Evolutionary conservation across 495 filamentous ascomycete species (phyloP), one percentile per base, ranked within the genome.

Genomic region (Paragyromitra xinjiangensis): DNA sequence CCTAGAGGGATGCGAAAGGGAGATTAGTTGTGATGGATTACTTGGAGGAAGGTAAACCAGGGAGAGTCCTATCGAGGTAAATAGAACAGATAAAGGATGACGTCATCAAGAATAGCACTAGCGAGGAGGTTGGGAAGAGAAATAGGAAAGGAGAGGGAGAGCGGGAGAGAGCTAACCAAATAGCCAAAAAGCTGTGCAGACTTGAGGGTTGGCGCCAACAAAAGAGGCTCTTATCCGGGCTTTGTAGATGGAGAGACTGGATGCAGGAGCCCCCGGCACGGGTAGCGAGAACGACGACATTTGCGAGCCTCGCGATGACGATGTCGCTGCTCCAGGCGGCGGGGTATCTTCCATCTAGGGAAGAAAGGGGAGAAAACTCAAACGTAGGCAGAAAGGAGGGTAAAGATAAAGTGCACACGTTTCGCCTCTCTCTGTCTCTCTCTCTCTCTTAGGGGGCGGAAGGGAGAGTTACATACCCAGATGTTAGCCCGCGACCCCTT

Each of bases 111-210:
- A 12, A 24, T 29, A 63, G 56, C 26, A 37, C 44, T 51, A 50
- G 44, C 14, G 11, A 45, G 64, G 40, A 48, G n/a, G 50, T 9
- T 53, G 56, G 44, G 42, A 42, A 5, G 26, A 48, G 19, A n/a
- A 6, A 65, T 3, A 48, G 34, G 29, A 44, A 19, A 42, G 50
- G 48, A 44, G 37, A 40, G 45, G 22, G 24, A 55, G 34, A 29
- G 19, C 19, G 55, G 53, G 37, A 26, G 73, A 48, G 26, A 45
- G 81, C 86, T 73, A 85, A 97, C 94, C 94, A 81, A 97, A 96
- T 9, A 97, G 87, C 94, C 93, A 97, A 80, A 99, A 99, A 44
- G 95, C 93, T 56, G 89, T 71, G 70, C 93, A 88, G 24, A 97
- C 93, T 11, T 90, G 84, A 0, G 88, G 86, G 83, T 97, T 91